Base-by-base conservation (phyloP, 352 stramenopile genomes). In the Pythium myriotylum region DNA sequence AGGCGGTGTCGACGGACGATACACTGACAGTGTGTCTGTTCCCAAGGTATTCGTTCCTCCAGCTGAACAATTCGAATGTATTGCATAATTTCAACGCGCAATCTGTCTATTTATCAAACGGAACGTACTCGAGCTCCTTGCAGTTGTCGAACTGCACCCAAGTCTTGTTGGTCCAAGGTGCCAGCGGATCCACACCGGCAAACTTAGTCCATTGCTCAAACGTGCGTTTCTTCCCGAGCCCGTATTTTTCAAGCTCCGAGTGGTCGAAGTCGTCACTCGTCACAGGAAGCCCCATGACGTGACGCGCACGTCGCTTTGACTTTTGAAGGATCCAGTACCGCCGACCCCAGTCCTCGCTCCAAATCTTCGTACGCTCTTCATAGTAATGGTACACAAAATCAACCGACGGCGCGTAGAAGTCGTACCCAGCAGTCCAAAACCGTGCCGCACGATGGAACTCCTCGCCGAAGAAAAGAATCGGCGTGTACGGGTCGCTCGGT, bases 381-480 rank as follows among this genome's bases (percentile, higher is more conserved):
- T 89, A 92, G 79, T 79, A 89, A 50, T 90, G 80, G 50, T 82
- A 90, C 24, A 84, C 78, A 9, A 89, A 72, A 62, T 90, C 79
- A 45, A 88, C 76, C 3, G 67, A 78, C 3, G 83, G 83, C 42
- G 76, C 72, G 58, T 92, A 90, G 32, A 92, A 88, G 64, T 92
- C 83, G 62, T 89, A 92, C 20, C 82, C 82, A 32, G 61, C 52
- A 48, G 83, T 92, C 83, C 83, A 92, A 14, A 92, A 72, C 19
- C 83, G 77, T 23, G 80, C 67, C 0, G 80, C 81, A 27, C 81
- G 77, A 22, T 79, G 86, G 70, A 88, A 90, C 54, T 90, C 83
- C 53, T 92, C 80, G 29, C 83, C 83, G 32, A 89, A 79, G 56
- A 90, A 92, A 14, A 92, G 64, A 45, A 79, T 89, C 27, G 78